phyloP scores from a whole-genome alignment of 2,329 filamentous ascomycete genomes.

The Alternaria sp. region DNA sequence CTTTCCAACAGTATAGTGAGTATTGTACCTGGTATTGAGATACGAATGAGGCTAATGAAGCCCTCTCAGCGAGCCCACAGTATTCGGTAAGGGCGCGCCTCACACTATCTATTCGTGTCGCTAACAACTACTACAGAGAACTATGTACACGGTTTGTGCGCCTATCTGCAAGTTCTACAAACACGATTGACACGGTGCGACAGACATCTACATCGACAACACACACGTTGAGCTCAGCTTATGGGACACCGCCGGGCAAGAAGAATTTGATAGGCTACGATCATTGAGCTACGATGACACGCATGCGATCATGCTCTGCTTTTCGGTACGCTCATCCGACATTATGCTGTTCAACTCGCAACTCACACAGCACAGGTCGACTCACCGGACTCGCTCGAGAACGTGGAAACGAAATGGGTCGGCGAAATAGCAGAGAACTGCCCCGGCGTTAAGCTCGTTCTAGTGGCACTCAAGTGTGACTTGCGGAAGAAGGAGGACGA shows the following conservation, averaged over 20 bases:
- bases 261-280: conserved; percentile 96
- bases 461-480: conserved; percentile 97
- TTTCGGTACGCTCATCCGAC: conserved; percentile 61
- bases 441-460: conserved; percentile 89
- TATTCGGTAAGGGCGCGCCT: conserved; percentile 66
- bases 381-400: conserved; percentile 94
- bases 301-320: conserved; percentile 98
- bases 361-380: conserved; percentile 65
- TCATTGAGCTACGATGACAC: conserved; percentile 98
- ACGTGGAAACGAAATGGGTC: conserved; percentile 98
- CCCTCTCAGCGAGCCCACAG: conserved; percentile 77
- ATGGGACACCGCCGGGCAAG: conserved; percentile 98
- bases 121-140: conserved; percentile 68
- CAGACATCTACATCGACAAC: conserved; percentile 97
- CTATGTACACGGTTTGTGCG: conserved; percentile 85
- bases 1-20: conserved; percentile 94
- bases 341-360: background rate
- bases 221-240: conserved; percentile 96
- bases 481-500: conserved; percentile 76
- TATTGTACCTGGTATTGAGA: conserved; percentile 19
- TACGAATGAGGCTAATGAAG: conserved; percentile 25
- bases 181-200: conserved; percentile 13
- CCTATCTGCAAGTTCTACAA: background rate
- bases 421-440: conserved; percentile 98
- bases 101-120: background rate